Conservation (phyloP, 805 yeast species). For the Kuraishia capsulata region DNA sequence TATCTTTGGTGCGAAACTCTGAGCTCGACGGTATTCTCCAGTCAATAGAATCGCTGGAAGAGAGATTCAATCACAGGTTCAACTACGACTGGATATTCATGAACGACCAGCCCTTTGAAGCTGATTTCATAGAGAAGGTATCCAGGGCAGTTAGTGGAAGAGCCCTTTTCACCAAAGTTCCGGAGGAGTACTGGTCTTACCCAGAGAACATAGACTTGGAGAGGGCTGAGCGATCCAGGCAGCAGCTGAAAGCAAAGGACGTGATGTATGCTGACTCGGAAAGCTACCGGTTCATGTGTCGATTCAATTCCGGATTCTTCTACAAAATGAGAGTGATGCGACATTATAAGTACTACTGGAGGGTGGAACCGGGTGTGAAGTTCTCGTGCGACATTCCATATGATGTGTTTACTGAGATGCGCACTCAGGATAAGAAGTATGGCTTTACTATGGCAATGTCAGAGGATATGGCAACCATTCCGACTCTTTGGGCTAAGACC, state of each 20-base stretch:
- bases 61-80: conserved; percentile 24
- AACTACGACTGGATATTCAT: conserved; percentile 36
- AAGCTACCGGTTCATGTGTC: conserved; percentile 63
- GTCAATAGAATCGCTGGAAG: conserved; percentile 25
- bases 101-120: conserved; percentile 35
- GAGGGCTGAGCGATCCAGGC: conserved; percentile 19
- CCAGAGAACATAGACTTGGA: conserved; percentile 32
- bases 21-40: conserved; percentile 27
- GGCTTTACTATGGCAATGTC: conserved; percentile 42
- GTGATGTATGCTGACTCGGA: conserved; percentile 52
- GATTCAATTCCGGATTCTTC: conserved; percentile 41
- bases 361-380: conserved; percentile 45
- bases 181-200: conserved; percentile 36
- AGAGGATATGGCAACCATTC: conserved; percentile 37
- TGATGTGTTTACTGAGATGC: conserved; percentile 41
- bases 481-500: conserved; percentile 39
- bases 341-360: conserved; percentile 46
- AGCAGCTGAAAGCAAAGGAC: conserved; percentile 16
- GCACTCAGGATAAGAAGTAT: conserved; percentile 34
- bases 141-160: conserved; percentile 28
- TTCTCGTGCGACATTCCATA: conserved; percentile 42
- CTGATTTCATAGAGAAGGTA: conserved; percentile 26
- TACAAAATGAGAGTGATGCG: conserved; percentile 35
- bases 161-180: conserved; percentile 31
- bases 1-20: conserved; percentile 29